Percentiles rank a stretch among this genome's conserved stretches.
These are phyloP conservation scores for Glutinoglossum americanum DNA, from an alignment of 495 filamentous ascomycete genomes.

Conservation along the genomic window DNA sequence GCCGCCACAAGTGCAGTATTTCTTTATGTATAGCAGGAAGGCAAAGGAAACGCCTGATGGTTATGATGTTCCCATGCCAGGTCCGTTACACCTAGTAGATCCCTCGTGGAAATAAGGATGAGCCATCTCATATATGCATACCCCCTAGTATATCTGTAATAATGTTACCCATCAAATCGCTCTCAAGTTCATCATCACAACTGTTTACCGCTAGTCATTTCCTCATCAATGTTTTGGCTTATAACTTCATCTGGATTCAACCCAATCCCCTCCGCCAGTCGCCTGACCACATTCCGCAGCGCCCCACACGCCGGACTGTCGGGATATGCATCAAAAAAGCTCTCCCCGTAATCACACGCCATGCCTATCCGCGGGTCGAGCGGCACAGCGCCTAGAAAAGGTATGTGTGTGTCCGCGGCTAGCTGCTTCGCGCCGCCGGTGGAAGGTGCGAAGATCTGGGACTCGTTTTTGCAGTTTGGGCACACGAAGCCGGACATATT, in stretches of 20 bases:
- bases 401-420: constrained; percentile 65
- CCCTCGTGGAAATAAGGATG: neutral
- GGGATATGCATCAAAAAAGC: constrained; percentile 81
- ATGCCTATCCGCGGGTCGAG: constrained; percentile 87
- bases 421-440: constrained; percentile 68
- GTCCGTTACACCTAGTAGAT: neutral
- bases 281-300: constrained; percentile 51
- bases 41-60: neutral
- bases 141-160: neutral
- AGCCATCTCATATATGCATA: neutral
- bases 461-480: constrained; percentile 60
- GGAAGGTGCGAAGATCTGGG: constrained; percentile 74
- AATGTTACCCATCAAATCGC: no score
- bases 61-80: neutral
- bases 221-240: neutral
- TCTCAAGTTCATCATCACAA: no score
- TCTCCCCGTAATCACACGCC: constrained; percentile 92
- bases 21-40: neutral
- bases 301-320: constrained; percentile 76
- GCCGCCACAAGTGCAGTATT: neutral
- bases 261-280: constrained; percentile 42
- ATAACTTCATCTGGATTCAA: constrained; percentile 24
- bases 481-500: constrained; percentile 98
- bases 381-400: constrained; percentile 79
- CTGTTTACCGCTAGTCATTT: neutral